Evolutionary conservation across 805 yeast genomes (phyloP).

Genomic region (Yarrowia phangngaensis): DNA sequence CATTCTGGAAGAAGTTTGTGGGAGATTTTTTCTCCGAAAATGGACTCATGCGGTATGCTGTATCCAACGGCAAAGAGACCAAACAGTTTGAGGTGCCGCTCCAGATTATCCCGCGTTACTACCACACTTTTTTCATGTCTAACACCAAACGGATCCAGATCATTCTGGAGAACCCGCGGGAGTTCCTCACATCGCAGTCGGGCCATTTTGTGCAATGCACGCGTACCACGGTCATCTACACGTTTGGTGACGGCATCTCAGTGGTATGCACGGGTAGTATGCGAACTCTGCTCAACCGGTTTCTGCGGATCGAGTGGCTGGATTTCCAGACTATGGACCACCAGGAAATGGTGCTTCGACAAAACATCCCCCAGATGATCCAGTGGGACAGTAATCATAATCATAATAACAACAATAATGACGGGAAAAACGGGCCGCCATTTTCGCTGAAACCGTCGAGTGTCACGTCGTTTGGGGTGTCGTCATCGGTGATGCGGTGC

Average conservation of each 20-base stretch:
- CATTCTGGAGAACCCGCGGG: conserved; percentile 45
- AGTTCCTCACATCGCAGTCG: conserved; percentile 53
- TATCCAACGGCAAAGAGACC: conserved; percentile 45
- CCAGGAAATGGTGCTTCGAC: conserved; percentile 41
- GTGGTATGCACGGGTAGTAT: conserved; percentile 59
- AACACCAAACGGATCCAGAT: conserved; percentile 54
- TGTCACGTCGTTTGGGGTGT: conserved; percentile 58
- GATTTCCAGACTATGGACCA: conserved; percentile 54
- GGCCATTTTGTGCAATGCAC: conserved; percentile 53
- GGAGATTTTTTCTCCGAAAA: conserved; percentile 52
- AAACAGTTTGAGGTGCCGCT: conserved; percentile 62
- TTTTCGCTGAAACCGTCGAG: conserved; percentile 26
- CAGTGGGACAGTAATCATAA: conserved; percentile 4
- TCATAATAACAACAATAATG: not conserved
- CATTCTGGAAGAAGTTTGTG: conserved; percentile 50
- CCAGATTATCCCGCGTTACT: conserved; percentile 61
- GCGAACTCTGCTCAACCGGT: conserved; percentile 58
- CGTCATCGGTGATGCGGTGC: conserved; percentile 61
- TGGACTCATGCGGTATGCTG: conserved; percentile 48
- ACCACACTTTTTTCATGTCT: conserved; percentile 49
- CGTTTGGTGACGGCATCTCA: conserved; percentile 67
- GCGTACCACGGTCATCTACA: conserved; percentile 47
- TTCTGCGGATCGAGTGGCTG: conserved; percentile 65
- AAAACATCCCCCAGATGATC: conserved; percentile 26
- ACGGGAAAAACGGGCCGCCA: not conserved